Percentiles rank a stretch among this genome's conserved stretches.
Evolutionary conservation across 345 rosid genomes (phyloP).

Genomic region (rapeseed (Brassica napus)): Da-Ae NC_063448.1:53767501-53768000

Average conservation of each 20-base stretch:
- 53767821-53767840: constrained; percentile 89
- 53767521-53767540: constrained; percentile 99
- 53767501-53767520: constrained; percentile 94
- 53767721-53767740: constrained; percentile 7
- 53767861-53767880: constrained; percentile 97
- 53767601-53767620: background rate
- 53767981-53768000: constrained; percentile 95
- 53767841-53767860: constrained; percentile 94
- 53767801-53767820: constrained; percentile 96
- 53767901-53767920: constrained; percentile 9
- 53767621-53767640: background rate
- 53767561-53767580: constrained; percentile 93
- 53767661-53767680: constrained; percentile 16
- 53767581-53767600: constrained; percentile 85
- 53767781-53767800: constrained; percentile 72
- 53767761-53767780: constrained; percentile 20
- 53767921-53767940: constrained; percentile 6
- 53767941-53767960: constrained; percentile 9
- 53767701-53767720: constrained; percentile 4
- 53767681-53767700: constrained; percentile 13
- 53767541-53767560: constrained; percentile 98
- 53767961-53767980: constrained; percentile 81
- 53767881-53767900: constrained; percentile 90
- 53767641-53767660: constrained; percentile 9
- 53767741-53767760: constrained; percentile 17